Base-by-base conservation (phyloP, 2,329 filamentous ascomycete species). In the Colletotrichum karsti region DNA sequence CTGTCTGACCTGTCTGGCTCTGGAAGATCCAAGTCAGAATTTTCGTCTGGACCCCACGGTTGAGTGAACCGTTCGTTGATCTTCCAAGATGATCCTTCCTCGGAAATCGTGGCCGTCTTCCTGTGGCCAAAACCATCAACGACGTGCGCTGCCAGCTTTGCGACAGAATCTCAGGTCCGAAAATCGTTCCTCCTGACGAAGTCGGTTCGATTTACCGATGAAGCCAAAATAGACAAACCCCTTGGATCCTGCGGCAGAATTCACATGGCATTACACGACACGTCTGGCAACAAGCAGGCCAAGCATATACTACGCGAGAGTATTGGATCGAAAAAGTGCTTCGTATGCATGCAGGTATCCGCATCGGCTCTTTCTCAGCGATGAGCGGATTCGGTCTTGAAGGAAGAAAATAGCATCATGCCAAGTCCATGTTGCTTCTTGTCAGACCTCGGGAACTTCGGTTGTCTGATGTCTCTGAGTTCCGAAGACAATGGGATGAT, bases 401-500 rank as follows among this genome's bases (percentile, higher is more conserved):
- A 39, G 28, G 33, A 54, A 46, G 46, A 48, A 53, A 51, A 51
- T 58, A 54, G 39, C 53, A 64, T 53, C 26, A 50, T 44, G 54
- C 46, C 60, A 53, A 64, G 59, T 20, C n/a, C 8, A 8, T 57
- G 53, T 44, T 67, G 42, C 30, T 44, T 39, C 30, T 28, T n/a
- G 28, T 33, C 48, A 15, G 35, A 41, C 22, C 51, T 50, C 54
- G 60, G 64, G 53, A 50, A 44, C 42, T 28, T 67, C 64, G 64
- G 64, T 64, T 67, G 64, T 64, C 64, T 64, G 64, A 67, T 48
- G 64, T 59, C 60, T 48, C 37, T 54, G 41, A 37, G 64, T 64
- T 53, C 64, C 64, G 60, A 67, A 58, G 53, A 67, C 53, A 42
- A 58, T 54, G 60, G 44, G 64, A 64, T 64, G 60, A 67, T 67